A percentile compares a stretch with the other conserved stretches of the same genome.
phyloP scores from a whole-genome alignment of 768 basidiomycete genomes.

The Fistulinella prunicolor region DNA sequence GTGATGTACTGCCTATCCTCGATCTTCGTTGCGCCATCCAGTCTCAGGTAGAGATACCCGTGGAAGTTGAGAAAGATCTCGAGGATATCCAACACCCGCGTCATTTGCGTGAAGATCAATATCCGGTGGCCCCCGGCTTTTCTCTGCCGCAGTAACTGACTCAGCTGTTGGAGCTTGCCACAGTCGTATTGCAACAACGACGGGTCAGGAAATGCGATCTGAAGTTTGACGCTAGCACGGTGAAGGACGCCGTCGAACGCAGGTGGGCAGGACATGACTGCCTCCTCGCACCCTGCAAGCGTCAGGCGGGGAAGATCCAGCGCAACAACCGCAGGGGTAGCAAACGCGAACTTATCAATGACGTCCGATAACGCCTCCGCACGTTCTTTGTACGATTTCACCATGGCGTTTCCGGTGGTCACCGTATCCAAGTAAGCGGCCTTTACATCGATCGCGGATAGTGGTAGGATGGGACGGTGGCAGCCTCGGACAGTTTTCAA shows the following conservation, averaged over 20 bases:
- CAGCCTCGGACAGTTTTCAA: slow-evolving; percentile 40
- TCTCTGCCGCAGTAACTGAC: slow-evolving; percentile 74
- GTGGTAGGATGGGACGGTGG: slow-evolving; percentile 50
- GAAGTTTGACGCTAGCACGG: slow-evolving; percentile 72
- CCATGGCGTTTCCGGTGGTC: slow-evolving; percentile 40
- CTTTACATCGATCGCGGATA: slow-evolving; percentile 40
- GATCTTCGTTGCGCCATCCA: slow-evolving; percentile 94
- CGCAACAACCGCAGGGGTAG: slow-evolving; percentile 76
- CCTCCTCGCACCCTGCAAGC: slow-evolving; percentile 42
- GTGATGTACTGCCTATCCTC: slow-evolving; percentile 91
- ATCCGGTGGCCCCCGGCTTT: slow-evolving; percentile 87
- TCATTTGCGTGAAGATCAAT: slow-evolving; percentile 98
- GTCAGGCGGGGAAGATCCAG: slow-evolving; percentile 66
- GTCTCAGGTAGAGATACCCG: slow-evolving; percentile 88
- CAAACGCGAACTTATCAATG: slow-evolving; percentile 74
- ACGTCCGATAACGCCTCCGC: slow-evolving; percentile 49
- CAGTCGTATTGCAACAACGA: slow-evolving; percentile 93
- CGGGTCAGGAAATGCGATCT: slow-evolving; percentile 91
- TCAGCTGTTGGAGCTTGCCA: slow-evolving; percentile 87
- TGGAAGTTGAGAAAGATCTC: slow-evolving; percentile 92
- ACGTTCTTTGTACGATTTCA: slow-evolving; percentile 66
- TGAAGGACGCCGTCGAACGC: slow-evolving; percentile 72
- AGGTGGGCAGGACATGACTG: slow-evolving; percentile 31
- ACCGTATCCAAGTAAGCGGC: slow-evolving; percentile 42
- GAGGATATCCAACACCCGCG: slow-evolving; percentile 87